Evolutionary conservation across 495 filamentous ascomycete species (phyloP).

Genomic region (Parathielavia hyrcaniae): DNA sequence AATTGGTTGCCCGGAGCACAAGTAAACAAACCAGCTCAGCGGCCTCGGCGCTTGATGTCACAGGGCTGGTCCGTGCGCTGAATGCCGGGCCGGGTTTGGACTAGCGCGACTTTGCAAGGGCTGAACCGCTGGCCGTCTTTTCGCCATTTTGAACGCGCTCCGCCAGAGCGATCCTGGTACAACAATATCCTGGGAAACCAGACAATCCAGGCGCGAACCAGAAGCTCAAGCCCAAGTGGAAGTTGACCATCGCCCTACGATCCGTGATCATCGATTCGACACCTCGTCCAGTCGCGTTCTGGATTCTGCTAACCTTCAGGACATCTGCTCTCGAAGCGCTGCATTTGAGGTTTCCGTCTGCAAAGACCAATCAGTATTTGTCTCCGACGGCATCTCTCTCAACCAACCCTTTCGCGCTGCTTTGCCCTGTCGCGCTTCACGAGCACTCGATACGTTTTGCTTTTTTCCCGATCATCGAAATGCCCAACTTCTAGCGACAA

Average conservation of each 20-base stretch:
- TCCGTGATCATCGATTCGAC: not conserved
- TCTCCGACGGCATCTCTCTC: too few species aligned
- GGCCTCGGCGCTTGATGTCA: conserved; percentile 5
- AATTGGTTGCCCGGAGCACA: conserved; percentile 27
- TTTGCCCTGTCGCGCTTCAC: too few species aligned
- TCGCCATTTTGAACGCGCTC: not conserved
- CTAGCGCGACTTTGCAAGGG: not conserved
- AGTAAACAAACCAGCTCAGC: conserved; percentile 27
- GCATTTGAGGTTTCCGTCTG: too few species aligned
- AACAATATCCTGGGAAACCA: not conserved
- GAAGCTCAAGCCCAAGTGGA: not conserved
- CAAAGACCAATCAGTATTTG: too few species aligned
- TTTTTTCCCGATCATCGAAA: conserved; percentile 11
- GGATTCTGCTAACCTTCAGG: too few species aligned
- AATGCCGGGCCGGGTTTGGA: not conserved
- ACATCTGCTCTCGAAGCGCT: too few species aligned
- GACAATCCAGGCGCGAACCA: not conserved
- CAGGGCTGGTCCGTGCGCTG: not conserved
- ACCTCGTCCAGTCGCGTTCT: too few species aligned
- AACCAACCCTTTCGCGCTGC: too few species aligned
- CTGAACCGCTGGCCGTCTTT: not conserved
- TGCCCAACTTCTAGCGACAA: conserved; percentile 15
- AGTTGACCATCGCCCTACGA: not conserved
- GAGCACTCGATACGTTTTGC: too few species aligned
- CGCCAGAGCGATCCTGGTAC: not conserved